Conservation (phyloP, 441 rosid species). For the Gossypium aridum region DNA sequence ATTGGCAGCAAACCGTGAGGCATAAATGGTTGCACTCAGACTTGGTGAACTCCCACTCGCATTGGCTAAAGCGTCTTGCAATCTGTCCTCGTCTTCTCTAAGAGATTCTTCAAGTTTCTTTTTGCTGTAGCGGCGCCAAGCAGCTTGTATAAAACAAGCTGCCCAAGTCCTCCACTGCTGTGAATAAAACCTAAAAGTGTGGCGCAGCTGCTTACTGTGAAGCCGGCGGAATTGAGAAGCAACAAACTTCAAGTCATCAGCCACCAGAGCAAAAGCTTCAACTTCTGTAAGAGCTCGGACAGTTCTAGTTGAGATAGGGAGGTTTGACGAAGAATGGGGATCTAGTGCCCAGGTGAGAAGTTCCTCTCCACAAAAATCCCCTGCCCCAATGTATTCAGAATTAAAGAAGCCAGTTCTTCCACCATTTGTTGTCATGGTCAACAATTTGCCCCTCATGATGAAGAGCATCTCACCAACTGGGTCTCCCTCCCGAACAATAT, state of each 20-base stretch:
- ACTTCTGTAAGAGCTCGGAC: slow-evolving; percentile 61
- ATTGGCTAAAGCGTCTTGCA: slow-evolving; percentile 70
- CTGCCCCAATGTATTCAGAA: slow-evolving; percentile 47
- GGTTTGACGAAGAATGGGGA: slow-evolving; percentile 55
- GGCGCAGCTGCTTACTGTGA: slow-evolving; percentile 76
- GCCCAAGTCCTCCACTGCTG: slow-evolving; percentile 95
- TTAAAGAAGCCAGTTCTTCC: slow-evolving; percentile 61
- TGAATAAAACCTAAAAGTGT: slow-evolving; percentile 69
- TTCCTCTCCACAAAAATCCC: slow-evolving; percentile 84
- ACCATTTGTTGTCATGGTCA: slow-evolving; percentile 52
- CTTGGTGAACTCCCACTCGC: slow-evolving; percentile 59
- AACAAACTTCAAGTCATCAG: slow-evolving; percentile 71
- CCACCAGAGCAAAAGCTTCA: slow-evolving; percentile 68
- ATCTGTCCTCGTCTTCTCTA: slow-evolving; percentile 52
- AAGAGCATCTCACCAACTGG: slow-evolving; percentile 81
- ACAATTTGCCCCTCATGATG: slow-evolving; percentile 64
- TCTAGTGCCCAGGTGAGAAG: slow-evolving; percentile 79
- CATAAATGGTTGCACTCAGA: slow-evolving; percentile 70
- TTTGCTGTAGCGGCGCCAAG: slow-evolving; percentile 62
- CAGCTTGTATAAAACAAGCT: slow-evolving; percentile 82
- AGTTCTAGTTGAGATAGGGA: slow-evolving; percentile 69
- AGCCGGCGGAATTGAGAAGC: slow-evolving; percentile 77
- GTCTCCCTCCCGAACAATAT: slow-evolving; percentile 67
- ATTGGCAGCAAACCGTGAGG: slow-evolving; percentile 77
- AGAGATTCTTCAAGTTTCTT: slow-evolving; percentile 74